phyloP scores from a whole-genome alignment of 768 basidiomycete species.

The Gyrodon lividus region DNA sequence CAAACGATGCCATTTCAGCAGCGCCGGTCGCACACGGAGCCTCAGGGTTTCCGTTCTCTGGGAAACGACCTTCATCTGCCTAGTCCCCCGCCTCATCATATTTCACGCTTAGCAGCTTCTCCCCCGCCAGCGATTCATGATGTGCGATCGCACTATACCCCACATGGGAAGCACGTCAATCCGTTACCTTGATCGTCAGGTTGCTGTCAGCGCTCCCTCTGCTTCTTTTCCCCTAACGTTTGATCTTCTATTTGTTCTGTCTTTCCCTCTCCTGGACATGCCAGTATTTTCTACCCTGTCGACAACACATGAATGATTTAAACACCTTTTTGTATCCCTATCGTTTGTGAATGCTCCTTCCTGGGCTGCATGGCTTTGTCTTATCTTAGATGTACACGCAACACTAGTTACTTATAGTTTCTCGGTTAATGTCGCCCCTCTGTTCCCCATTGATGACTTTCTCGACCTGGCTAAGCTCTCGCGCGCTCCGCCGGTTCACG shows the following conservation, averaged over 20 bases:
- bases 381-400: constrained; percentile 34
- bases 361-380: constrained; percentile 23
- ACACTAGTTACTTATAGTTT: constrained; percentile 33
- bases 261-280: constrained; percentile 23
- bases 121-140: constrained; percentile 37
- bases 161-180: constrained; percentile 48
- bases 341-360: constrained; percentile 21
- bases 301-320: constrained; percentile 21
- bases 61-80: constrained; percentile 51
- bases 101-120: constrained; percentile 45
- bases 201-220: constrained; percentile 8
- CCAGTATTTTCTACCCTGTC: constrained; percentile 29
- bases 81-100: constrained; percentile 41
- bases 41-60: constrained; percentile 49
- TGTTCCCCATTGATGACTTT: constrained; percentile 2
- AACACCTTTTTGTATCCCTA: constrained; percentile 35
- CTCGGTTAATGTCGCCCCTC: constrained; percentile 29
- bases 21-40: constrained; percentile 57
- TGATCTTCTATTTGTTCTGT: constrained; percentile 22
- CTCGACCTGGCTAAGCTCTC: too few species aligned
- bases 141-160: constrained; percentile 37
- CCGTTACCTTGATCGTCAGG: constrained; percentile 41
- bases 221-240: constrained; percentile 15
- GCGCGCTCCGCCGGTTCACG: not conserved
- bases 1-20: constrained; percentile 52